Evolutionary conservation across 2,329 filamentous ascomycete species (phyloP).

Genomic region (Alternaria gaisen): DNA sequence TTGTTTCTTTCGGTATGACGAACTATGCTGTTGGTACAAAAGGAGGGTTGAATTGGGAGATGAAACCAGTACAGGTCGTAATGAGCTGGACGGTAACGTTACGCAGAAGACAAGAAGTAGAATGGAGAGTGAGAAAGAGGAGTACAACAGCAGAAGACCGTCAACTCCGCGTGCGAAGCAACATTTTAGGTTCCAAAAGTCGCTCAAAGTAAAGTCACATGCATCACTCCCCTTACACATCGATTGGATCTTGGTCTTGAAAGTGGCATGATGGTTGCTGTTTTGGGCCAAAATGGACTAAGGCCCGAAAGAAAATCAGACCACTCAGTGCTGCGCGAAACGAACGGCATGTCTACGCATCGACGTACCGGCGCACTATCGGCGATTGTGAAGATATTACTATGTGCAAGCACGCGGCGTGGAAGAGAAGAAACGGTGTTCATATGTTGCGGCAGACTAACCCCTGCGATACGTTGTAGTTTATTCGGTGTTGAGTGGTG

Average conservation of each 20-base stretch:
- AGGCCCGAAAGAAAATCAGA: constrained; percentile 29
- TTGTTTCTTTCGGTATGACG: neutral
- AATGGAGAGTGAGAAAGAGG: neutral
- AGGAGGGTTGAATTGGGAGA: neutral
- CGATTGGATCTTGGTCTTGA: constrained; percentile 4
- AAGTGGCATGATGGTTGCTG: constrained; percentile 36
- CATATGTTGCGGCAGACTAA: neutral
- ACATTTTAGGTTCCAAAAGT: constrained; percentile 1
- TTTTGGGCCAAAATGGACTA: constrained; percentile 26
- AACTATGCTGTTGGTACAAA: neutral
- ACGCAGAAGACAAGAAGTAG: neutral
- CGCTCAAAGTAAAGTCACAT: constrained; percentile 16
- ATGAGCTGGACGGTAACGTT: neutral
- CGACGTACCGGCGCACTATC: neutral
- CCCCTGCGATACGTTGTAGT: neutral
- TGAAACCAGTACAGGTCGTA: neutral
- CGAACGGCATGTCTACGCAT: constrained; percentile 23
- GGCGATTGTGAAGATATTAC: neutral
- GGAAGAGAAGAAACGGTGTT: neutral
- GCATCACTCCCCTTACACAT: neutral
- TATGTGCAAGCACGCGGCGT: neutral
- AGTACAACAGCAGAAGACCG: neutral
- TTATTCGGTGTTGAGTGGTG: neutral
- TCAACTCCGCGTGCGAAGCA: neutral
- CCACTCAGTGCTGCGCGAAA: constrained; percentile 22